Percentiles rank a stretch among this genome's conserved stretches.
These are phyloP conservation scores for Rhytidiadelphus loreus DNA, from an alignment of 225 moss, liverwort and hornwort species.

Conservation along the genomic window DNA sequence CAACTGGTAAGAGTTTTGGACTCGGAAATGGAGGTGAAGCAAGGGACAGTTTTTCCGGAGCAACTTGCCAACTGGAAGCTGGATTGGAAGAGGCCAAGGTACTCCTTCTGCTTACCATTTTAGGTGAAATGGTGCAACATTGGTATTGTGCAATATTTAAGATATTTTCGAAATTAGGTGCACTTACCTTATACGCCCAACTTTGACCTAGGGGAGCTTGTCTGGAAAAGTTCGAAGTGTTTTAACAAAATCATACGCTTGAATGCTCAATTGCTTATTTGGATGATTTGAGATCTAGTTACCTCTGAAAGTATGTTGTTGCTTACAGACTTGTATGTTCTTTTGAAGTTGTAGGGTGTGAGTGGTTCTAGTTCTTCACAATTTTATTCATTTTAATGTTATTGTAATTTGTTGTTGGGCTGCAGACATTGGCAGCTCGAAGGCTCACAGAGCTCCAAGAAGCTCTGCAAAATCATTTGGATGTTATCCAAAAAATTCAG, in stretches of 20 bases:
- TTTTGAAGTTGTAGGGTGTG: not conserved
- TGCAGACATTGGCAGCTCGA: conserved; percentile 68
- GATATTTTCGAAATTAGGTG: not conserved
- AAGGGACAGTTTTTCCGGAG: conserved; percentile 29
- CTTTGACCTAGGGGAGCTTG: not conserved
- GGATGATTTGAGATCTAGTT: not conserved
- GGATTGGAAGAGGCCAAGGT: conserved; percentile 88
- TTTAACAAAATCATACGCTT: not conserved
- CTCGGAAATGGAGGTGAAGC: conserved; percentile 26
- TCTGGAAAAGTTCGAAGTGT: not conserved
- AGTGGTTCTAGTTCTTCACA: not conserved
- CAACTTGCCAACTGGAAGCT: conserved; percentile 53
- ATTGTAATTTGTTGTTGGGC: not conserved
- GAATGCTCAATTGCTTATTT: not conserved
- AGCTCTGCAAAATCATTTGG: conserved; percentile 61
- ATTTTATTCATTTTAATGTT: not conserved
- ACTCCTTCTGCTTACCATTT: not conserved
- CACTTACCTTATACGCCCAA: not conserved
- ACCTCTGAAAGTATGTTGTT: not conserved
- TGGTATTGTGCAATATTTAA: not conserved
- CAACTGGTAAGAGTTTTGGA: conserved; percentile 38
- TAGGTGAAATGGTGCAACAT: not conserved
- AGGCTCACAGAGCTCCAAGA: conserved; percentile 83
- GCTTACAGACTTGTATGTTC: not conserved
- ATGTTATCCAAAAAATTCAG: conserved; percentile 59